Evolutionary conservation across 345 rosid genomes (phyloP).

Genomic region (Murraya koenigii): DNA sequence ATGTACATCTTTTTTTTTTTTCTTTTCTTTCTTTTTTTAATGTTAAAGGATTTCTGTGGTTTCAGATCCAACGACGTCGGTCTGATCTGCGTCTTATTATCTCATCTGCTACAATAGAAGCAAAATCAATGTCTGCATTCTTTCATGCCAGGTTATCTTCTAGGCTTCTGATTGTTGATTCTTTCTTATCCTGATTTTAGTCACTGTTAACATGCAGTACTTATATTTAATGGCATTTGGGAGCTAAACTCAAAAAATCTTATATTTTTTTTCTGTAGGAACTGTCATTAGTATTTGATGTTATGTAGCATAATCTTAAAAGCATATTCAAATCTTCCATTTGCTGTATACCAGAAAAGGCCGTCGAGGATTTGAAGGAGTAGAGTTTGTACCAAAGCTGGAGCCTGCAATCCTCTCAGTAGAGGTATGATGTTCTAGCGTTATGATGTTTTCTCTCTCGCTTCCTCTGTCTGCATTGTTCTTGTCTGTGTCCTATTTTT

Average conservation of each 20-base stretch:
- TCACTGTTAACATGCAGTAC: neutral
- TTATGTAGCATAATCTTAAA: neutral
- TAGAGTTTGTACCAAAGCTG: constrained; percentile 39
- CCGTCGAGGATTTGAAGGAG: constrained; percentile 47
- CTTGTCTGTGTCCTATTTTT: neutral
- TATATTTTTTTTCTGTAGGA: neutral
- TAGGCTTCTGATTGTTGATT: constrained; percentile 2
- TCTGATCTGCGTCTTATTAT: constrained; percentile 89
- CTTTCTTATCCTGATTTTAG: neutral
- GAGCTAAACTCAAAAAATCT: neutral
- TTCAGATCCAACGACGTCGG: constrained; percentile 79
- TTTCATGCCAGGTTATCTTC: constrained; percentile 64
- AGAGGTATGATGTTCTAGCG: constrained; percentile 51
- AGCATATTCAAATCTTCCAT: constrained; percentile 8
- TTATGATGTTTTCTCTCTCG: neutral
- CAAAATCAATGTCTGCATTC: constrained; percentile 78
- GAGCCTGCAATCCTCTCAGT: constrained; percentile 94
- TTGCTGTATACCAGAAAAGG: constrained; percentile 42
- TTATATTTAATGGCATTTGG: neutral
- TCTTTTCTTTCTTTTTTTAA: neutral
- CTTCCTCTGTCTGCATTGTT: neutral
- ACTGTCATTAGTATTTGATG: neutral
- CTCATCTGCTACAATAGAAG: constrained; percentile 97
- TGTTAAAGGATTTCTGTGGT: constrained; percentile 15
- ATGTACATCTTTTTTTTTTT: neutral